A percentile compares a stretch with the other conserved stretches of the same genome.
These are phyloP conservation scores for Nyssa sinensis DNA, from an alignment of 148 eudicot species.

Conservation along the genomic window DNA sequence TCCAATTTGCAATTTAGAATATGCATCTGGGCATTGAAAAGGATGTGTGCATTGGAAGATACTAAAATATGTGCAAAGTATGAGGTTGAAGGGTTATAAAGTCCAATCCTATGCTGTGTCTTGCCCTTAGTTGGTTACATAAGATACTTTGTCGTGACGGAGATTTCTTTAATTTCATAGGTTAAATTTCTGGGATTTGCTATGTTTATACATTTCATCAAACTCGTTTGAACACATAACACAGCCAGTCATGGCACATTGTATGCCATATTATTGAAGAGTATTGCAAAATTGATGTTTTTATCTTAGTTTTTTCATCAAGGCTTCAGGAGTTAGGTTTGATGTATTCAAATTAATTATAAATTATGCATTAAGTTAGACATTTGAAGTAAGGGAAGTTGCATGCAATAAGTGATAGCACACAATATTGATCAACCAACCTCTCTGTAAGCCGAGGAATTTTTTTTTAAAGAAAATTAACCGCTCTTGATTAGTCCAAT, in stretches of 20 bases:
- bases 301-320: background rate
- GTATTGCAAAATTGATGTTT: background rate
- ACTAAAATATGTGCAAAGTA: background rate
- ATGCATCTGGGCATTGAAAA: background rate
- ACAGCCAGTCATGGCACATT: background rate
- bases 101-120: too few species aligned
- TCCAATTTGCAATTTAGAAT: background rate
- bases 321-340: background rate
- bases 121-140: too few species aligned
- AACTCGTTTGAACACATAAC: background rate
- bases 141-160: too few species aligned
- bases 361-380: background rate
- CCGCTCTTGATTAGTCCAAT: background rate
- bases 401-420: background rate
- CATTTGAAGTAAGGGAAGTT: background rate
- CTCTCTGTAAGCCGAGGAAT: too few species aligned
- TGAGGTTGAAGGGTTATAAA: background rate
- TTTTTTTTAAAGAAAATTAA: too few species aligned
- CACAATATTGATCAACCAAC: background rate
- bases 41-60: background rate
- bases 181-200: background rate
- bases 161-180: too few species aligned
- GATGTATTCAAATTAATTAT: background rate
- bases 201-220: background rate
- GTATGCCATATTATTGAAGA: background rate